phyloP scores from a whole-genome alignment of 345 rosid genomes.

The Eucalyptus erythrocorys region DNA sequence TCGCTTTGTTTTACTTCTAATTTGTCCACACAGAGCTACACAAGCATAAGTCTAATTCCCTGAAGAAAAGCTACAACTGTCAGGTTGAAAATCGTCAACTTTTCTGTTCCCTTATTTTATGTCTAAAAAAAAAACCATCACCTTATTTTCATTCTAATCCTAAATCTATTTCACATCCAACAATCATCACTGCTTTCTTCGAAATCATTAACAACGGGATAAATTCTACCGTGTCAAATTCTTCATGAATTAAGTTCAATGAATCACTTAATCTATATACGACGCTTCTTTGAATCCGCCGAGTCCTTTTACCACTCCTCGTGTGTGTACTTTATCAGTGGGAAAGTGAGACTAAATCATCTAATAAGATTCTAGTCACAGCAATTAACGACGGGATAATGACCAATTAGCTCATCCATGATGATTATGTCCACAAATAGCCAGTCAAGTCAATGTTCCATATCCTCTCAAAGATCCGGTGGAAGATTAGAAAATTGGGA shows the following conservation, averaged over 20 bases:
- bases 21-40: neutral
- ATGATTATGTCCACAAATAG: neutral
- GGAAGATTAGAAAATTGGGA: neutral
- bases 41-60: neutral
- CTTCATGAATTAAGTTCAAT: neutral
- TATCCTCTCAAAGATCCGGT: neutral
- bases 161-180: no score
- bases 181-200: neutral
- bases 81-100: neutral
- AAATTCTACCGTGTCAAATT: neutral
- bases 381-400: neutral
- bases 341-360: neutral
- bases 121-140: neutral
- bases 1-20: neutral
- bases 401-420: neutral
- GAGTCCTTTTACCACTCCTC: fast-evolving
- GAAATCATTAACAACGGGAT: no score
- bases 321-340: fast-evolving
- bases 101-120: neutral
- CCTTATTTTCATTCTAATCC: neutral
- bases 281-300: neutral
- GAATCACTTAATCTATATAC: neutral
- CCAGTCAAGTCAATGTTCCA: neutral
- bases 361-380: neutral
- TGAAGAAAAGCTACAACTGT: neutral